Percentiles rank a stretch among this genome's conserved stretches.
Conservation (phyloP, 768 basidiomycete genomes). For the Fomitopsis serialis region DNA sequence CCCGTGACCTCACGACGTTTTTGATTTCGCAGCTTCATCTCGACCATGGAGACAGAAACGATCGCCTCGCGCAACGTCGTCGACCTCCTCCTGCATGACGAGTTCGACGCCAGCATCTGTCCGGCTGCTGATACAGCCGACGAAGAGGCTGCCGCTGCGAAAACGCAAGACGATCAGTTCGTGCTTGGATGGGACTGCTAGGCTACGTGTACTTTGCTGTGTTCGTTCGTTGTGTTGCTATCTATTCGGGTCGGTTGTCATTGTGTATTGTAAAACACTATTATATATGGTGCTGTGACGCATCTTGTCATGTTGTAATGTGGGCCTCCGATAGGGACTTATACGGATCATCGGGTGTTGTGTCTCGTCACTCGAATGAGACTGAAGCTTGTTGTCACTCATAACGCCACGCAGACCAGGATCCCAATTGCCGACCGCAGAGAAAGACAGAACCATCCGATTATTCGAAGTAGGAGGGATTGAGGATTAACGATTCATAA, state of each 20-base stretch:
- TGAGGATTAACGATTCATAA: too few species aligned
- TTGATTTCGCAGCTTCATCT: constrained; percentile 53
- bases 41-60: constrained; percentile 94
- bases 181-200: constrained; percentile 78
- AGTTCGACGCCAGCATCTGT: constrained; percentile 70
- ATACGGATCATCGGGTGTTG: too few species aligned
- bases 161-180: constrained; percentile 31
- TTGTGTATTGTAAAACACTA: too few species aligned
- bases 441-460: too few species aligned
- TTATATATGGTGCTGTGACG: too few species aligned
- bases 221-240: background rate
- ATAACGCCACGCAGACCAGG: too few species aligned
- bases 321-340: too few species aligned
- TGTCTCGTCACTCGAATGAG: too few species aligned
- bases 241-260: background rate
- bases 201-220: background rate
- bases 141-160: constrained; percentile 7
- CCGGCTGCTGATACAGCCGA: constrained; percentile 17
- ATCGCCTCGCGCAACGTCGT: constrained; percentile 79
- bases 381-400: too few species aligned
- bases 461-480: too few species aligned
- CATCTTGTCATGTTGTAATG: too few species aligned
- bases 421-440: too few species aligned
- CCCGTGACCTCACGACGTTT: constrained; percentile 3
- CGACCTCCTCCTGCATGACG: constrained; percentile 69